These are phyloP conservation scores for Asparagopsis taxiformis DNA, from an alignment of 31 red algal genomes.

Conservation along the genomic window DNA sequence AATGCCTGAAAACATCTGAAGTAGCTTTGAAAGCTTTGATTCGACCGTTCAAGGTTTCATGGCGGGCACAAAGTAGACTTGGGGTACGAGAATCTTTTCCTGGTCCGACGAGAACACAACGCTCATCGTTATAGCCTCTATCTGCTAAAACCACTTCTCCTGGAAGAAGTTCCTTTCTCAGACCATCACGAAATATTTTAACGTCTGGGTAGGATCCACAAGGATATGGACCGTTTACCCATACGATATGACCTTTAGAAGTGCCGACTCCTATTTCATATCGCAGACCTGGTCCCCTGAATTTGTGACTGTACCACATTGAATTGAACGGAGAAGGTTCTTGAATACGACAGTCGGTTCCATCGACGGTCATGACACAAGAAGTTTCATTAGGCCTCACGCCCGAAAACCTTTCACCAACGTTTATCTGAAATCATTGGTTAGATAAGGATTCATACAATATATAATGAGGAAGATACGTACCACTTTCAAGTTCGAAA, in stretches of 20 bases:
- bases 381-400: background rate
- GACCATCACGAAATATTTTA: conserved; percentile 2
- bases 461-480: background rate
- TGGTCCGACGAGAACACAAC: too few species aligned
- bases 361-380: background rate
- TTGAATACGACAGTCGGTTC: background rate
- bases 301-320: background rate
- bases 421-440: background rate
- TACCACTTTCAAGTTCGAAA: background rate
- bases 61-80: too few species aligned
- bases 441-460: background rate
- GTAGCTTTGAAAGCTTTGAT: too few species aligned
- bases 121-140: too few species aligned
- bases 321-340: background rate
- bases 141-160: too few species aligned
- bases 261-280: background rate
- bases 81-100: too few species aligned
- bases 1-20: too few species aligned
- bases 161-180: too few species aligned
- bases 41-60: too few species aligned
- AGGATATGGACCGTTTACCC: background rate
- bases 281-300: background rate
- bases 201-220: conserved; percentile 3
- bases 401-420: background rate
- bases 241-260: background rate